phyloP scores from a whole-genome alignment of 2,329 filamentous ascomycete genomes.

The Dactylellina leptospora region DNA sequence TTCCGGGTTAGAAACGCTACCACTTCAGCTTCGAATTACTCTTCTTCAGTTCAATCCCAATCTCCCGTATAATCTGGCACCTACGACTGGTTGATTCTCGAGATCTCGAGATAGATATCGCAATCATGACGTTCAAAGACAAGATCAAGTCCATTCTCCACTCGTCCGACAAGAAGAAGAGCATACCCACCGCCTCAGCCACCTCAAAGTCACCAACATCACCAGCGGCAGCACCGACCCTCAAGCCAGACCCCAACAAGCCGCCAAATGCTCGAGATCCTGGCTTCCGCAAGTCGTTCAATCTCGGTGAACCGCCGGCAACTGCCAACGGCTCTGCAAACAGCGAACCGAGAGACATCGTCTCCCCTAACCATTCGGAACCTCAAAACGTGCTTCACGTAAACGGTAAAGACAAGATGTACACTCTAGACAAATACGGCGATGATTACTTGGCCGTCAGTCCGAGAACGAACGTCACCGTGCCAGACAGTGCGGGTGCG shows the following conservation, averaged over 20 bases:
- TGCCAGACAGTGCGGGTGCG: conserved; percentile 15
- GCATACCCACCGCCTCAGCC: neutral
- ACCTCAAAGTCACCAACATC: conserved; percentile 16
- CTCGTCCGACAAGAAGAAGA: conserved; percentile 31
- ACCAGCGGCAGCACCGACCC: conserved; percentile 1
- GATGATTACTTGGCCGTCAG: conserved; percentile 47
- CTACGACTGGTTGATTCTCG: too few species aligned
- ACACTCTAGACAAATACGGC: conserved; percentile 40
- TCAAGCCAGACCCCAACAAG: conserved; percentile 46
- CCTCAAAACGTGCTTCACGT: neutral
- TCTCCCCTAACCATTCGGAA: conserved; percentile 4
- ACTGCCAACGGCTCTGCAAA: conserved; percentile 10
- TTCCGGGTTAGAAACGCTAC: conserved; percentile 17
- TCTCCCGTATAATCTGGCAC: neutral
- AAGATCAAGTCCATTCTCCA: conserved; percentile 44
- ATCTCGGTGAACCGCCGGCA: conserved; percentile 34
- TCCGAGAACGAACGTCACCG: conserved; percentile 40
- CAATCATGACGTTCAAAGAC: conserved; percentile 45
- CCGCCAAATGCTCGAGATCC: conserved; percentile 48
- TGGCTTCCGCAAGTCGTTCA: conserved; percentile 50
- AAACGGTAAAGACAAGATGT: conserved; percentile 34
- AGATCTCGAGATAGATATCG: neutral
- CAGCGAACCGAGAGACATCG: conserved; percentile 13
- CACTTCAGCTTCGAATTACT: conserved; percentile 4
- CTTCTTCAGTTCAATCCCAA: neutral